Evolutionary conservation across 345 rosid genomes (phyloP), one percentile per base, ranked within the genome.

Genomic region (Orychophragmus violaceus): DNA sequence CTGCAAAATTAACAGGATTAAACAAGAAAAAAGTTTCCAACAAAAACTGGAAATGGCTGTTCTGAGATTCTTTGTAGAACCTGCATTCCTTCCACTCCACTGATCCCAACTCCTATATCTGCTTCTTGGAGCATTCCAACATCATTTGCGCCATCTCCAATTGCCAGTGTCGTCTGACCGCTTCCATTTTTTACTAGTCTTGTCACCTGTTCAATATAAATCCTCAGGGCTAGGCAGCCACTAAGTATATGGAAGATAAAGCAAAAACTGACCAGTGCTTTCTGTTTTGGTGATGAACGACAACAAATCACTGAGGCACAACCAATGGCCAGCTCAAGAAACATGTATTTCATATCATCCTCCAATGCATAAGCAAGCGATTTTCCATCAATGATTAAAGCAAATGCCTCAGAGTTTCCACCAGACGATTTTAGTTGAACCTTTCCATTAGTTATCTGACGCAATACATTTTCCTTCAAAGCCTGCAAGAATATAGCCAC

Each of bases 101-200:
- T 94, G 44, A 94, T 94, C 66, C 99, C 99, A 49, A 94, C 69
- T 50, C 99, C 99, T 49, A 94, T 83, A 69, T 94, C 99, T 39
- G 99, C 99, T 80, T 94, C 99, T 73, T 90, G 99, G 37, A 94
- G 99, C 99, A 94, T 94, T 73, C 99, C 99, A 62, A 94, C 99
- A 66, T 94, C 99, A 75, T 94, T 94, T 53, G 97, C 99, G 28
- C 99, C 99, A 78, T 94, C 99, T 29, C 99, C 99, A 25, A 94
- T 87, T 23, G 94, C 99, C 45, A 94, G 77, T 22, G 97, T 94
- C 17, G 95, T 88, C 71, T 80, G 86, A 64, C 88, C 79, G 28
- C 91, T 90, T 74, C 94, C 91, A 28, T 65, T 61, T 81, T 93
- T 90, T 64, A 94, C 99, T 45, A 94, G 75, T 79, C 90, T 84